Conservation (phyloP, 495 filamentous ascomycete species). For the Tuber indicum region DNA sequence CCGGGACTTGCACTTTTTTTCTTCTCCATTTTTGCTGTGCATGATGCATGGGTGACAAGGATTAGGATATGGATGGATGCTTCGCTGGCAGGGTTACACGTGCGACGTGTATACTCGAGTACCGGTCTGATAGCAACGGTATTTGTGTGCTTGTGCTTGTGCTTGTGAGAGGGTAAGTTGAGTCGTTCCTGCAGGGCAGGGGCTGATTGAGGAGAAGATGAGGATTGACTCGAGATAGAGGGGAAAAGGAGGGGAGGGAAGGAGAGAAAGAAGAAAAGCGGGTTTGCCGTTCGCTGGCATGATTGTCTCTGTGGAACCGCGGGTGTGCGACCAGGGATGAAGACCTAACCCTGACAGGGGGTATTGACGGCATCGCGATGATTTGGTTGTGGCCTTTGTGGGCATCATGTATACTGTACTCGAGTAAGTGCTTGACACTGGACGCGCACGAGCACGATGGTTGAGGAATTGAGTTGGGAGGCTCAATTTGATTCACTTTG, state of each 20-base stretch:
- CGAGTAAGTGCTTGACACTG: not conserved
- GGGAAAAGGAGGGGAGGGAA: not conserved
- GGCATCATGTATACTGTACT: too few species aligned
- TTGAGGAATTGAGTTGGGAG: not conserved
- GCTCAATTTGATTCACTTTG: not conserved
- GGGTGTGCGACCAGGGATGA: not conserved
- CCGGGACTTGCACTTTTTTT: not conserved
- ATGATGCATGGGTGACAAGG: not conserved
- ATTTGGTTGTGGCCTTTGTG: not conserved
- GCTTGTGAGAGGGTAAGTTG: not conserved
- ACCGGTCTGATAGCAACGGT: not conserved
- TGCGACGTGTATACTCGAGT: not conserved
- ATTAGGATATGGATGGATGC: not conserved
- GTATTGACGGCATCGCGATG: not conserved
- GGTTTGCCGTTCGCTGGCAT: not conserved
- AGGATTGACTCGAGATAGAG: not conserved
- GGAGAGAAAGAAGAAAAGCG: not conserved
- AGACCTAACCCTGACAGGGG: not conserved
- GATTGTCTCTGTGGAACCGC: not conserved
- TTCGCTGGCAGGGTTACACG: slow-evolving; percentile 5
- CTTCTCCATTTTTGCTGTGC: not conserved
- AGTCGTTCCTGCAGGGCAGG: slow-evolving; percentile 1
- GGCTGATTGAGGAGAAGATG: not conserved
- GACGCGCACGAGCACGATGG: not conserved
- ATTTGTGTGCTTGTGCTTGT: not conserved